Evolutionary conservation across 2,329 filamentous ascomycete genomes (phyloP).

Genomic region (Diaporthe helianthi): DNA sequence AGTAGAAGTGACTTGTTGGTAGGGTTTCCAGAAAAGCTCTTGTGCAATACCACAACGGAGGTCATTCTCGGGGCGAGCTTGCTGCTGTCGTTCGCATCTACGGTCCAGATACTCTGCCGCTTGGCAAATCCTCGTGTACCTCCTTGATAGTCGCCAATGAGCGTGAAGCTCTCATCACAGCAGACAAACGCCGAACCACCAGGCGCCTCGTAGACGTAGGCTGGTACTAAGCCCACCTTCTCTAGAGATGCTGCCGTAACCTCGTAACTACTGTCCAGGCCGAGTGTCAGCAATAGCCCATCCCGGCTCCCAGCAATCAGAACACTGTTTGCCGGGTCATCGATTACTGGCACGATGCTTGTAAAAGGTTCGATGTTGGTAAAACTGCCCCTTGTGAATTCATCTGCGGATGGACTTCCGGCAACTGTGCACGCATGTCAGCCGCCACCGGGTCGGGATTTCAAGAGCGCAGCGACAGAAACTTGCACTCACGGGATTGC

Average conservation of each 20-base stretch:
- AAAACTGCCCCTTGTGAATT: background rate
- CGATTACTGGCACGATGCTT: slow-evolving; percentile 49
- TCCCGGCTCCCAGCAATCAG: slow-evolving; percentile 58
- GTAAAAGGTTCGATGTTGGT: slow-evolving; percentile 46
- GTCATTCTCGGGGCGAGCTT: slow-evolving; percentile 56
- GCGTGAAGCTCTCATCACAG: slow-evolving; percentile 55
- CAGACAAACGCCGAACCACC: slow-evolving; percentile 50
- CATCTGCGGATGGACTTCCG: background rate
- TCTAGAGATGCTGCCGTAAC: slow-evolving; percentile 32
- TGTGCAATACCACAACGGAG: slow-evolving; percentile 52
- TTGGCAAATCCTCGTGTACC: slow-evolving; percentile 44
- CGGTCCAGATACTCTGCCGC: slow-evolving; percentile 58
- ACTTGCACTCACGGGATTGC: slow-evolving; percentile 27
- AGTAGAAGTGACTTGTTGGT: slow-evolving; percentile 56
- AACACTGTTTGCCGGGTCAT: slow-evolving; percentile 40
- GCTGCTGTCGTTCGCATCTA: slow-evolving; percentile 55
- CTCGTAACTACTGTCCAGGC: slow-evolving; percentile 36
- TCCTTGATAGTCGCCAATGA: slow-evolving; percentile 50
- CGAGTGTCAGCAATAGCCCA: slow-evolving; percentile 56
- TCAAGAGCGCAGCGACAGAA: background rate
- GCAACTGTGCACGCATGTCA: background rate
- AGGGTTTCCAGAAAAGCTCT: slow-evolving; percentile 47
- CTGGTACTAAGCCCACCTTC: slow-evolving; percentile 42
- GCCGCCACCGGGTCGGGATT: background rate
- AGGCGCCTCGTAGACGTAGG: slow-evolving; percentile 37